These are phyloP conservation scores for Colletotrichum filicis DNA, from an alignment of 2,329 filamentous ascomycete species.

Conservation along the genomic window DNA sequence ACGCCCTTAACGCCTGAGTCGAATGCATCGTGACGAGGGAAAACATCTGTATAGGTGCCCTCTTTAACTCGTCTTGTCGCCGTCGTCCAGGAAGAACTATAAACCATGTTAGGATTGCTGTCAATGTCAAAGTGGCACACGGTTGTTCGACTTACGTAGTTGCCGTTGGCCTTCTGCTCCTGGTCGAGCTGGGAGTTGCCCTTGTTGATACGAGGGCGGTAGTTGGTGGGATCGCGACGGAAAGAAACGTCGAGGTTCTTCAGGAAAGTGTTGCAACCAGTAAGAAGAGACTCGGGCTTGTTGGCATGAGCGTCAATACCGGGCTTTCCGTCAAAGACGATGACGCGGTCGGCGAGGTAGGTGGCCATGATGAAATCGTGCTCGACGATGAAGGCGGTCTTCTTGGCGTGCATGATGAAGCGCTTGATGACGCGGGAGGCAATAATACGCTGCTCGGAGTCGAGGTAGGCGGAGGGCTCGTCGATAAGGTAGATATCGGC, in stretches of 20 bases:
- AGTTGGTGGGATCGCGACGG: slow-evolving; percentile 96
- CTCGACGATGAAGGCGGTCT: slow-evolving; percentile 99
- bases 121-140: slow-evolving; percentile 15
- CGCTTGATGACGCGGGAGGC: slow-evolving; percentile 98
- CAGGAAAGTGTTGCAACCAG: slow-evolving; percentile 95
- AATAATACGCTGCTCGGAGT: slow-evolving; percentile 99
- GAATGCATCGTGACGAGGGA: slow-evolving; percentile 50
- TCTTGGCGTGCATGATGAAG: slow-evolving; percentile 99
- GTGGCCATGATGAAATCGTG: slow-evolving; percentile 99
- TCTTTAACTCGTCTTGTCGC: slow-evolving; percentile 70
- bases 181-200: slow-evolving; percentile 94
- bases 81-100: slow-evolving; percentile 94
- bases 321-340: slow-evolving; percentile 96
- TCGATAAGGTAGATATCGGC: slow-evolving; percentile 99
- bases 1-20: slow-evolving; percentile 63
- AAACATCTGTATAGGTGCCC: slow-evolving; percentile 50
- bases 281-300: slow-evolving; percentile 88
- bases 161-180: slow-evolving; percentile 93
- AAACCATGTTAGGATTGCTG: slow-evolving; percentile 36
- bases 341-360: slow-evolving; percentile 87
- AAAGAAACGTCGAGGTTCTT: slow-evolving; percentile 98
- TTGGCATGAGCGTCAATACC: slow-evolving; percentile 91
- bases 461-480: slow-evolving; percentile 96
- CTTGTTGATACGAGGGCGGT: slow-evolving; percentile 98
- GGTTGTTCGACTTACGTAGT: slow-evolving; percentile 76